Evolutionary conservation across 2,329 filamentous ascomycete genomes (phyloP).

Genomic region (Alternaria rosae): DNA sequence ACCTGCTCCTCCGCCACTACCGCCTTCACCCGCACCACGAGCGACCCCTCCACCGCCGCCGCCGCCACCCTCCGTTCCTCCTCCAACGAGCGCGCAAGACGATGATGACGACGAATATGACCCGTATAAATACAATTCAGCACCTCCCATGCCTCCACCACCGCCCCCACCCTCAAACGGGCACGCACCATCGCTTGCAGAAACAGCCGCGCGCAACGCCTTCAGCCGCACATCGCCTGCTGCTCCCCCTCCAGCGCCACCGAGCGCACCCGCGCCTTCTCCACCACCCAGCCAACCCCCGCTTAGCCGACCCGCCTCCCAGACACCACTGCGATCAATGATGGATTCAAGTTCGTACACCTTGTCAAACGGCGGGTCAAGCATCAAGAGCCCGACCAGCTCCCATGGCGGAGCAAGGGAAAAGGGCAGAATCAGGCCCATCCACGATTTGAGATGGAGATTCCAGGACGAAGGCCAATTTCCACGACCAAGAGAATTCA

Average conservation of each 20-base stretch:
- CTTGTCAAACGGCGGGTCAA: slow-evolving; percentile 51
- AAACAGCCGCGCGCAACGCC: slow-evolving; percentile 66
- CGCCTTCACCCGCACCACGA: slow-evolving; percentile 28
- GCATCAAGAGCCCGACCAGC: slow-evolving; percentile 31
- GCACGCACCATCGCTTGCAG: slow-evolving; percentile 59
- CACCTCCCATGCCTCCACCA: slow-evolving; percentile 51
- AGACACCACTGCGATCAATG: slow-evolving; percentile 65
- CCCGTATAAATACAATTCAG: slow-evolving; percentile 54
- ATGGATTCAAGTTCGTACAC: slow-evolving; percentile 81
- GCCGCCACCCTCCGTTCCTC: slow-evolving; percentile 35
- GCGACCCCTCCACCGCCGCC: slow-evolving; percentile 35
- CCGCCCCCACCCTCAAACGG: slow-evolving; percentile 57
- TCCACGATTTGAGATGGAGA: slow-evolving; percentile 83
- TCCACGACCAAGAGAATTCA: slow-evolving; percentile 84
- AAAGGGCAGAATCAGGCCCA: slow-evolving; percentile 55
- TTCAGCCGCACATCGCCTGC: slow-evolving; percentile 57
- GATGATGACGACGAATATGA: slow-evolving; percentile 41
- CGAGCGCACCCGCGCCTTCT: slow-evolving; percentile 52
- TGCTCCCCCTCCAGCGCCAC: slow-evolving; percentile 57
- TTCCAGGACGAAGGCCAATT: slow-evolving; percentile 84
- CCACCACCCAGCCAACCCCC: slow-evolving; percentile 39
- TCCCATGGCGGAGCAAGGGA: slow-evolving; percentile 30
- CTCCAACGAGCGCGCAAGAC: slow-evolving; percentile 54
- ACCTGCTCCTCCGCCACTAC: slow-evolving; percentile 21
- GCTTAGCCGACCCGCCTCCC: slow-evolving; percentile 44